Base-by-base conservation (phyloP, 2,329 filamentous ascomycete genomes). In the Pyrenochaeta sp. region DNA sequence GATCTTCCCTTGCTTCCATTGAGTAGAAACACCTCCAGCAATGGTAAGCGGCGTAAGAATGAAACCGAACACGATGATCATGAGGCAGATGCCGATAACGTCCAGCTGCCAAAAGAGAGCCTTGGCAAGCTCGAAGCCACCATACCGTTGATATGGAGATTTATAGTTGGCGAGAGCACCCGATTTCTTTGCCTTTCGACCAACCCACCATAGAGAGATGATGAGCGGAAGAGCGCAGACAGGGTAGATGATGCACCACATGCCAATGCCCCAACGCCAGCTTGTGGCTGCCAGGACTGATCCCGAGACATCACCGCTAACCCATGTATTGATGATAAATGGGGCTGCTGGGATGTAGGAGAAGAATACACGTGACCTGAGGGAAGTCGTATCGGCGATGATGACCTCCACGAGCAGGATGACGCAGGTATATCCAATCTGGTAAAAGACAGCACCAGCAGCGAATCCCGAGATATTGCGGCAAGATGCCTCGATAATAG, bases 391-490 rank as follows among this genome's bases (percentile, higher is more conserved):
- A 64, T 90, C 88, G 44, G 83, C 87, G 45, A 90, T 79, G 58
- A 90, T 82, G 66, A 90, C 85, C 72, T 90, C 86, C 24, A 89
- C 80, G 1, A 90, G 79, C 12, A 90, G 77, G 19, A 88, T 79
- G 27, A 89, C 79, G 64, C 82, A 82, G 10, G 88, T 90, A 69
- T 88, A 90, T 48, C 88, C 88, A 52, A 56, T 36, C 30, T 61
- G 45, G 5, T 54, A 58, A 7, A 59, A 19, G 5, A 46, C 44
- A 6, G 44, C 44, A 32, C 44, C 44, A 19, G 44, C 44, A 19
- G 25, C 24, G n/a, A 46, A 46, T 5, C 25, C 22, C 28, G 30
- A 22, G n/a, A 45, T n/a, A 28, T 39, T 25, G 22, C 64, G 48
- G 39, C 85, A 77, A 4, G 76, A 78, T 9, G 87, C 80, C 73